Conservation (phyloP, 441 rosid species). For the Theobroma grandiflorum region DNA sequence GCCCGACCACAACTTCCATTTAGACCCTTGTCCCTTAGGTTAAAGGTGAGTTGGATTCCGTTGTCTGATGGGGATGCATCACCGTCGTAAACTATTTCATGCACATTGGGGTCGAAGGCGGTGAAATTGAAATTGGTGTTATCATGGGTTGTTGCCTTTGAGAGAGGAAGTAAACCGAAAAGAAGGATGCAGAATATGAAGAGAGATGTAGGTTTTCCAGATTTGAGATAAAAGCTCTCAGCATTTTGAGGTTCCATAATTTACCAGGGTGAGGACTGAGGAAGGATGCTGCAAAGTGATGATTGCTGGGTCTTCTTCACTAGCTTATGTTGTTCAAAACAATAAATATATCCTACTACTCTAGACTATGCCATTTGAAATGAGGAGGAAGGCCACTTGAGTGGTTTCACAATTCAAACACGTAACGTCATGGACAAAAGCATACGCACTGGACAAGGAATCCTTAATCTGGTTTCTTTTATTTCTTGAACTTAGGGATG, state of each 20-base stretch:
- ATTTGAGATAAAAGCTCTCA: not conserved
- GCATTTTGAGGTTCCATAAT: not conserved
- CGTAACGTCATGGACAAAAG: too few species aligned
- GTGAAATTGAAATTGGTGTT: not conserved
- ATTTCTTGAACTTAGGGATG: too few species aligned
- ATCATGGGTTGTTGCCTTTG: not conserved
- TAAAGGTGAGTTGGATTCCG: not conserved
- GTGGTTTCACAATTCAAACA: too few species aligned
- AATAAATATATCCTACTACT: too few species aligned
- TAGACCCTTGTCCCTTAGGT: not conserved
- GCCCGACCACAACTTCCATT: constrained; percentile 27
- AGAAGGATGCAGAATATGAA: constrained; percentile 3
- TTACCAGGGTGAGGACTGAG: not conserved
- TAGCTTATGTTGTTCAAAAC: too few species aligned
- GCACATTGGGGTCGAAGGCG: not conserved
- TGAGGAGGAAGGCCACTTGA: too few species aligned
- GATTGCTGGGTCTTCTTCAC: not conserved
- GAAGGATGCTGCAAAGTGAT: not conserved
- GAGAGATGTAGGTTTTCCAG: not conserved
- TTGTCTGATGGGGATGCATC: not conserved
- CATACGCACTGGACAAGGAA: too few species aligned
- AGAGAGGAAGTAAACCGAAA: not conserved
- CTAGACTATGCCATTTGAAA: too few species aligned
- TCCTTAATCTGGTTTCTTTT: too few species aligned
- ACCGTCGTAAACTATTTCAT: not conserved